Conservation (phyloP, 805 yeast species). For the Blastobotrys parvus region DNA sequence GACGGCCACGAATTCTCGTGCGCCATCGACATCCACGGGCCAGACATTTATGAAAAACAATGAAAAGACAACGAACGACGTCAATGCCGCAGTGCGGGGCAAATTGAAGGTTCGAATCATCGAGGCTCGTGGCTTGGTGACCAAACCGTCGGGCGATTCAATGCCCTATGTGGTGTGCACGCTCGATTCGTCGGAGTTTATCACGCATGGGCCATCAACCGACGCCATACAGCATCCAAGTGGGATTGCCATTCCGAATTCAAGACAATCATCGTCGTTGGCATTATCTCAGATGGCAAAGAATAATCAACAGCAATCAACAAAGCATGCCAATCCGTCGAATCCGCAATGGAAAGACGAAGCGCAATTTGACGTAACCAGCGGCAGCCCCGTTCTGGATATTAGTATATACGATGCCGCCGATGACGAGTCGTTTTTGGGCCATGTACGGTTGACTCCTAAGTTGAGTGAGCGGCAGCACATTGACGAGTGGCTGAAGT, state of each 20-base stretch:
- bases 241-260: constrained; percentile 32
- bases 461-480: constrained; percentile 27
- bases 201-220: constrained; percentile 63
- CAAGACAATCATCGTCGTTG: constrained; percentile 16
- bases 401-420: constrained; percentile 86
- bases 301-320: neutral
- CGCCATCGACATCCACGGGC: constrained; percentile 3
- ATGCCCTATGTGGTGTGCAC: constrained; percentile 46
- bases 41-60: neutral
- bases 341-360: constrained; percentile 90
- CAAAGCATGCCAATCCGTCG: constrained; percentile 4
- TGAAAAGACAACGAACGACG: neutral
- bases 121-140: constrained; percentile 65
- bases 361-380: constrained; percentile 81
- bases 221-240: constrained; percentile 10
- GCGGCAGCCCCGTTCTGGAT: constrained; percentile 69
- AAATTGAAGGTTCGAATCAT: constrained; percentile 71
- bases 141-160: constrained; percentile 45
- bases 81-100: constrained; percentile 34
- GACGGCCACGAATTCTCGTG: constrained; percentile 5
- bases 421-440: constrained; percentile 74
- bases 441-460: constrained; percentile 72
- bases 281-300: constrained; percentile 11
- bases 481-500: constrained; percentile 62
- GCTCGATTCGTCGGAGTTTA: constrained; percentile 49